A percentile compares a stretch with the other conserved stretches of the same genome.
These are phyloP conservation scores for Aureobasidium sp. DNA, from an alignment of 2,329 filamentous ascomycete species.

Conservation along the genomic window DNA sequence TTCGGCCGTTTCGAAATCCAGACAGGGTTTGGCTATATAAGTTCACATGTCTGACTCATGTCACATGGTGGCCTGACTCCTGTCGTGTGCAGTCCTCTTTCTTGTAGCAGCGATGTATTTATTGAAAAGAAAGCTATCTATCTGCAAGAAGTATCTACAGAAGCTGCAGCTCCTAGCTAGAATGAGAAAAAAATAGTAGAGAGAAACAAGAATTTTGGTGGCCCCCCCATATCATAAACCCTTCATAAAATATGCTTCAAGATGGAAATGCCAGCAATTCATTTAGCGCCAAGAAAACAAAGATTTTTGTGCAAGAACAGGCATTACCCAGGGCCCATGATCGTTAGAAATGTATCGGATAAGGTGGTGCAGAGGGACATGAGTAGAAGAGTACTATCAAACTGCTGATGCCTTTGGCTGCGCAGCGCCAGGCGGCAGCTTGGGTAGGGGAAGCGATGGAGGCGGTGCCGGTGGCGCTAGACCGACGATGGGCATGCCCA, in stretches of 20 bases:
- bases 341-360: neutral
- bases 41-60: neutral
- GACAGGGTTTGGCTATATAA: neutral
- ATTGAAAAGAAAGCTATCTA: neutral
- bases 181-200: neutral
- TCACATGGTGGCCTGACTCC: conserved; percentile 1
- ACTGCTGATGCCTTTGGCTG: neutral
- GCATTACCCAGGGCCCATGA: neutral
- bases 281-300: neutral
- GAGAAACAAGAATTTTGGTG: neutral
- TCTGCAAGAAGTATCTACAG: neutral
- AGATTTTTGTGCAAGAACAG: neutral
- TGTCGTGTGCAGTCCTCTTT: neutral
- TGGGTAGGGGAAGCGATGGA: conserved; percentile 38
- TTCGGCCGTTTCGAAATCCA: neutral
- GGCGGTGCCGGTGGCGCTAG: conserved; percentile 40
- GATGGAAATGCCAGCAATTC: neutral
- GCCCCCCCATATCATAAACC: neutral
- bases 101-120: neutral
- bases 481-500: conserved; percentile 31
- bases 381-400: neutral
- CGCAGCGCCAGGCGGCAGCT: conserved; percentile 22
- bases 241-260: neutral
- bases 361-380: too few relatives aligned
- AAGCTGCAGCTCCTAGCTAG: neutral